Conservation (phyloP, 148 eudicot species). For the Heliosperma pusillum region DNA sequence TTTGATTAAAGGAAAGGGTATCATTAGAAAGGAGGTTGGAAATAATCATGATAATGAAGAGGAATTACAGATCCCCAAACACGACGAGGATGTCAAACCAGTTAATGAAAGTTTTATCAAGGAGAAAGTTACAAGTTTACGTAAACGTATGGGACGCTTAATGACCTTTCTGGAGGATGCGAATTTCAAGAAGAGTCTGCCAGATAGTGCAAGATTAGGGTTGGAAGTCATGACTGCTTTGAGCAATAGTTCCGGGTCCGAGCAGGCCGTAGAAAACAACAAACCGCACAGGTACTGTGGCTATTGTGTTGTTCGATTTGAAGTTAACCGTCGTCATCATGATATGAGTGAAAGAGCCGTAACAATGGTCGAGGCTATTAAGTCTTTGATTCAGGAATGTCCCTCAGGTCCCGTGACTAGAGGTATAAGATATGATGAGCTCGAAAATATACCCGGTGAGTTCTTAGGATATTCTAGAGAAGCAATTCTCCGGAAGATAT, state of each 20-base stretch:
- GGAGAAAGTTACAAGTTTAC: neutral
- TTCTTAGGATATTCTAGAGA: conserved; percentile 16
- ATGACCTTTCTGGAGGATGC: neutral
- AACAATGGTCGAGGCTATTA: neutral
- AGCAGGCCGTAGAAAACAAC: neutral
- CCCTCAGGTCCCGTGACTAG: neutral
- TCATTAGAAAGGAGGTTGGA: neutral
- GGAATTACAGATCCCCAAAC: too few species aligned
- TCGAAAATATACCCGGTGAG: neutral
- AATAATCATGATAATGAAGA: neutral
- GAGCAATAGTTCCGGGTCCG: neutral
- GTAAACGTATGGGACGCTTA: neutral
- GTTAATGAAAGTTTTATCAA: conserved; percentile 3
- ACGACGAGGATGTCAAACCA: neutral
- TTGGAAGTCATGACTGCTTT: conserved; percentile 3
- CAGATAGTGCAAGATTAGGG: neutral
- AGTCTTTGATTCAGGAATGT: neutral
- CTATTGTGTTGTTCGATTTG: neutral
- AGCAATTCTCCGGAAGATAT: neutral
- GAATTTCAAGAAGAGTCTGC: neutral
- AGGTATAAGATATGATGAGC: neutral
- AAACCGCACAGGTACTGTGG: conserved; percentile 1
- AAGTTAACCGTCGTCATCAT: neutral
- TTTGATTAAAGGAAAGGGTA: neutral
- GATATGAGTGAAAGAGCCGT: conserved; percentile 2